Conservation (phyloP, 192 early-diverging fungal species). For the Chytriomyces sp. region DNA sequence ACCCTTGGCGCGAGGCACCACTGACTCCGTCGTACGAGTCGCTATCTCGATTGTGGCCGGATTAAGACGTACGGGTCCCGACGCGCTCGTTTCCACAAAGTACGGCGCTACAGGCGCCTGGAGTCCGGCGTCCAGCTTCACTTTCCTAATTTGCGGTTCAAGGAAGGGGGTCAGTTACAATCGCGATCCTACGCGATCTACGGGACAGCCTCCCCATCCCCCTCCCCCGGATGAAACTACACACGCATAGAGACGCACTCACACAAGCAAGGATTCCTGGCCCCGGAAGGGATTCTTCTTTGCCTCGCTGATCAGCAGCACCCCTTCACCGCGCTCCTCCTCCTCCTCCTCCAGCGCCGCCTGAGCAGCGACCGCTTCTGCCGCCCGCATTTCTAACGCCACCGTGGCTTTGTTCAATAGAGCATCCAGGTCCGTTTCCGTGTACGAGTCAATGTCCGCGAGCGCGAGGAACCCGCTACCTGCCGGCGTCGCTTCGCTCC, state of each 20-base stretch:
- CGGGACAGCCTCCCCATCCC: too few relatives aligned
- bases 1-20: not conserved
- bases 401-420: slow-evolving; percentile 25
- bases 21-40: not conserved
- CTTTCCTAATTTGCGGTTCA: slow-evolving; percentile 1
- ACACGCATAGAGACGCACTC: not conserved
- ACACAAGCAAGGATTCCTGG: not conserved
- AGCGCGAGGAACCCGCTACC: not conserved
- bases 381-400: slow-evolving; percentile 20
- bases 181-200: too few relatives aligned
- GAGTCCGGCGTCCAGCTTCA: slow-evolving; percentile 24
- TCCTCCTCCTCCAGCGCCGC: not conserved
- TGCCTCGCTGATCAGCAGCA: not conserved
- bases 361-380: slow-evolving; percentile 3
- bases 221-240: not conserved
- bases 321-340: not conserved
- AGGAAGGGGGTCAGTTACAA: too few relatives aligned
- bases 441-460: not conserved
- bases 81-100: slow-evolving; percentile 1
- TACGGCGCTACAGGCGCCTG: not conserved
- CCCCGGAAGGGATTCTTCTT: not conserved
- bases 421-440: slow-evolving; percentile 30
- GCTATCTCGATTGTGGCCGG: slow-evolving; percentile 21
- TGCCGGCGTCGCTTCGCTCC: not conserved
- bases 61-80: slow-evolving; percentile 32